Evolutionary conservation across 495 filamentous ascomycete species (phyloP).

Genomic region (Penicillium turbatum): DNA sequence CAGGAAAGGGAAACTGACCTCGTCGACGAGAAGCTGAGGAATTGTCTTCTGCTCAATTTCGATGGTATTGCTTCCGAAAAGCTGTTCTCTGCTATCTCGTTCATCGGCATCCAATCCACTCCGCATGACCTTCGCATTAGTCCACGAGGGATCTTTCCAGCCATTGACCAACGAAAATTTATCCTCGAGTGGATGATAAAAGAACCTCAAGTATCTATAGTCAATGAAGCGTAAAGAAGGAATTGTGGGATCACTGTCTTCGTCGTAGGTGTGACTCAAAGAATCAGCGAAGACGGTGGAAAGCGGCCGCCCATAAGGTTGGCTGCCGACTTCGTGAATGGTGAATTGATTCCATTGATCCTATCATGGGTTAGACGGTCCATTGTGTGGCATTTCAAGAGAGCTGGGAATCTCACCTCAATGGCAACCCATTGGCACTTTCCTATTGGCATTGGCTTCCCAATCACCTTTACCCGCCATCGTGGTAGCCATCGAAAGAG

Average conservation of each 20-base stretch:
- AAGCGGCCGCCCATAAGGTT: slow-evolving; percentile 71
- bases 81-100: slow-evolving; percentile 71
- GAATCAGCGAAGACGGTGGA: slow-evolving; percentile 80
- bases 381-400: slow-evolving; percentile 8
- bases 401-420: slow-evolving; percentile 50
- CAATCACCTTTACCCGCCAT: slow-evolving; percentile 76
- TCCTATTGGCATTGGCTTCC: slow-evolving; percentile 58
- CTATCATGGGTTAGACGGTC: slow-evolving; percentile 28
- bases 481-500: slow-evolving; percentile 84
- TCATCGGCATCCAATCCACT: slow-evolving; percentile 87
- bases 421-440: slow-evolving; percentile 88
- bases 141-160: slow-evolving; percentile 94
- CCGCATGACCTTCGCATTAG: slow-evolving; percentile 67
- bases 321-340: slow-evolving; percentile 59
- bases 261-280: slow-evolving; percentile 57
- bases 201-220: slow-evolving; percentile 92
- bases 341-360: slow-evolving; percentile 95
- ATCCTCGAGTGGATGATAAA: slow-evolving; percentile 81
- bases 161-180: slow-evolving; percentile 79
- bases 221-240: slow-evolving; percentile 67
- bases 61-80: slow-evolving; percentile 87
- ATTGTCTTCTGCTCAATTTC: slow-evolving; percentile 86
- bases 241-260: slow-evolving; percentile 81
- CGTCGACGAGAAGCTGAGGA: slow-evolving; percentile 79
- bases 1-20: slow-evolving; percentile 51